Percentiles rank a stretch among this genome's conserved stretches.
Evolutionary conservation across 2,329 filamentous ascomycete genomes (phyloP).

Genomic region (Celoporthe dispersa): DNA sequence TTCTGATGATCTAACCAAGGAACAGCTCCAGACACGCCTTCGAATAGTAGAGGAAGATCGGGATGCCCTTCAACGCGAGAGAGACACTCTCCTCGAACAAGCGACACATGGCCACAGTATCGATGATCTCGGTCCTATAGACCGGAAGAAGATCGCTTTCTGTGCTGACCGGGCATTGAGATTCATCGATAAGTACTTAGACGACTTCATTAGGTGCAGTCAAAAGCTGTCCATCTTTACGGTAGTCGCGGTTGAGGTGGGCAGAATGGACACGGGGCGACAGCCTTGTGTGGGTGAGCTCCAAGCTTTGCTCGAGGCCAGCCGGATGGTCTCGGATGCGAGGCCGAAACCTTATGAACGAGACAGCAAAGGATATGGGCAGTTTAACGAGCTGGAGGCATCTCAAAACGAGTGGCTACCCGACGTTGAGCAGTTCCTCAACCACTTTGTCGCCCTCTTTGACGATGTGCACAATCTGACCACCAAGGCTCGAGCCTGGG

Average conservation of each 20-base stretch:
- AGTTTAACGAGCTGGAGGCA: background rate
- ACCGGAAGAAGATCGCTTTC: background rate
- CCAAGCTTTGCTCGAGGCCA: slow-evolving; percentile 1
- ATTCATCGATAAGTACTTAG: background rate
- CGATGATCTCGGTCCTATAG: background rate
- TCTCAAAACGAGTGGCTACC: slow-evolving; percentile 7
- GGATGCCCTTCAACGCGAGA: background rate
- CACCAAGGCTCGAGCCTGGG: background rate
- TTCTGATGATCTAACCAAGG: background rate
- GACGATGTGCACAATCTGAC: background rate
- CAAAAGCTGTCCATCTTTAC: background rate
- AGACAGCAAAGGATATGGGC: background rate
- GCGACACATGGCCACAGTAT: background rate
- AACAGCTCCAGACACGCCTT: slow-evolving; percentile 7
- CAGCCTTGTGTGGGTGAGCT: slow-evolving; percentile 2
- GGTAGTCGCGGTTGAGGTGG: background rate
- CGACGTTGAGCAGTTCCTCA: background rate
- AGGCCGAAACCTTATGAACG: background rate
- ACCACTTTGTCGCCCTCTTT: background rate
- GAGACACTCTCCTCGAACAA: background rate
- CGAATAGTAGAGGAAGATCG: background rate
- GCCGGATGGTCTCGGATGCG: background rate
- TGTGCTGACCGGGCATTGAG: background rate
- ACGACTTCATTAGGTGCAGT: background rate
- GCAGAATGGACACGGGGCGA: background rate